Percentiles rank a stretch among this genome's conserved stretches.
Conservation (phyloP, 2,329 filamentous ascomycete species). For the Elsinoe fawcettii region DNA sequence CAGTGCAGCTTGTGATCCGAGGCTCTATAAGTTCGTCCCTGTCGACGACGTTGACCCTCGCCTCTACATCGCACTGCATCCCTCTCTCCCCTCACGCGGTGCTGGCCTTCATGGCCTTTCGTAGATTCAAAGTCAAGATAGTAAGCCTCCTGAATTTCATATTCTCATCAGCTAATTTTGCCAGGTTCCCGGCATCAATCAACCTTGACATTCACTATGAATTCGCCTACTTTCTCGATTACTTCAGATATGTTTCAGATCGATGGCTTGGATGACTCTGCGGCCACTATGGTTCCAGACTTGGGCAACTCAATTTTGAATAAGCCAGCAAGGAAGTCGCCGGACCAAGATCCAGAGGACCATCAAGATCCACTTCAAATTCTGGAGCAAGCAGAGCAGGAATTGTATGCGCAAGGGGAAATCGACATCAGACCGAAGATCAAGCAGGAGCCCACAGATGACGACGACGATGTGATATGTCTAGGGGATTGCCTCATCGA, state of each 20-base stretch:
- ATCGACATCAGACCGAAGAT: neutral
- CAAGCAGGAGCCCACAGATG: conserved; percentile 5
- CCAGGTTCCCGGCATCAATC: neutral
- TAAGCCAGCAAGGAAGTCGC: neutral
- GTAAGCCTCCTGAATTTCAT: neutral
- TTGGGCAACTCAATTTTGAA: neutral
- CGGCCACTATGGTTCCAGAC: neutral
- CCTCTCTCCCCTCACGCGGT: neutral
- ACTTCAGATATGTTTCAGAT: neutral
- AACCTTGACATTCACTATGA: neutral
- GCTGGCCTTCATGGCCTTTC: neutral
- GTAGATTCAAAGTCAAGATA: neutral
- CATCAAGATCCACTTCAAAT: neutral
- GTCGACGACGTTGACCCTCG: neutral
- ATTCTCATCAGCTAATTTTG: neutral
- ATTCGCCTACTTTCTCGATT: neutral
- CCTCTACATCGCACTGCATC: neutral
- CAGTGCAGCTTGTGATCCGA: neutral
- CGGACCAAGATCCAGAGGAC: too few relatives aligned
- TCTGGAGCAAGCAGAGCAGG: neutral
- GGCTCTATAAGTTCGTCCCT: neutral
- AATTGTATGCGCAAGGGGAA: neutral
- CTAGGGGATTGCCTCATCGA: neutral
- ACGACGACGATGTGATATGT: conserved; percentile 3
- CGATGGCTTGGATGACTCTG: neutral